These are phyloP conservation scores for Leccinum fallax DNA, from an alignment of 1,284 basidiomycete genomes.

Conservation along the genomic window DNA sequence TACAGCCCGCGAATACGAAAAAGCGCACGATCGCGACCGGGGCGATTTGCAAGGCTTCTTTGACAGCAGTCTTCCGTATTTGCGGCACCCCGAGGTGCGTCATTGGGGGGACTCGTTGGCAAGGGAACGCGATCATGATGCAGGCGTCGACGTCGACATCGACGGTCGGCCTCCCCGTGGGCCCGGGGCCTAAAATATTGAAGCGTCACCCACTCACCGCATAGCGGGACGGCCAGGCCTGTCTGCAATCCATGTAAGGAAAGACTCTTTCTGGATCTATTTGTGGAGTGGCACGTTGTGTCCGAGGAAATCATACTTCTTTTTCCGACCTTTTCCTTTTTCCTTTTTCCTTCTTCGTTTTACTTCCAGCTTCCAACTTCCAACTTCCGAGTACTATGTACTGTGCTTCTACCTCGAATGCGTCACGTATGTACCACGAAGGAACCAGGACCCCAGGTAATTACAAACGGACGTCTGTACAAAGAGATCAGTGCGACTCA, in stretches of 20 bases:
- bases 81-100: conserved; percentile 78
- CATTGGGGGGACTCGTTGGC: conserved; percentile 71
- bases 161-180: not conserved
- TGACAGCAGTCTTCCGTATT: conserved; percentile 45
- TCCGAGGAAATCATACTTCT: not conserved
- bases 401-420: too few relatives aligned
- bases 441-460: not conserved
- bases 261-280: not conserved
- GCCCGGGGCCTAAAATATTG: not conserved
- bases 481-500: not conserved
- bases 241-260: not conserved
- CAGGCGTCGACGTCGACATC: not conserved
- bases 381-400: too few relatives aligned
- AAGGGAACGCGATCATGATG: conserved; percentile 7
- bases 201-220: not conserved
- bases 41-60: conserved; percentile 70
- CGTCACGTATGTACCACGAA: too few relatives aligned
- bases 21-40: conserved; percentile 43
- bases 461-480: not conserved
- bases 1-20: conserved; percentile 74
- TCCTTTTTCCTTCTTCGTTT: not conserved
- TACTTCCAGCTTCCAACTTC: too few relatives aligned
- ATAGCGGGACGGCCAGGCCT: not conserved
- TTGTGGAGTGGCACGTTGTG: too few relatives aligned
- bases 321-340: not conserved